Evolutionary conservation across 768 basidiomycete genomes (phyloP).

Genomic region (Macrolepiota dolichaula): DNA sequence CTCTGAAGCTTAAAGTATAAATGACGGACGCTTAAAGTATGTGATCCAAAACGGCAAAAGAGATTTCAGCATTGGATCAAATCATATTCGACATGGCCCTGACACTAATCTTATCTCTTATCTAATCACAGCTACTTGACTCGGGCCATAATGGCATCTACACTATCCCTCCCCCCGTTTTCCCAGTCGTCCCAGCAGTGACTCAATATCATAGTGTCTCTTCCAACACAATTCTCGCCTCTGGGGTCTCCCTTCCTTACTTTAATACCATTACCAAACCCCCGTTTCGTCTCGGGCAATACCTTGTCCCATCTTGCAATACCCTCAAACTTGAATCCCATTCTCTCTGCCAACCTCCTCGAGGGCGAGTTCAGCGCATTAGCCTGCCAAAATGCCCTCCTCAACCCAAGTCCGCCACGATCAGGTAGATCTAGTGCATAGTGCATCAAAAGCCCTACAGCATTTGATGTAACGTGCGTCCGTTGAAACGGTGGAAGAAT

Average conservation of each 20-base stretch:
- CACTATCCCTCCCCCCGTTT: constrained; percentile 27
- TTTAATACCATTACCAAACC: constrained; percentile 29
- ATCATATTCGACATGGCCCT: too few species aligned
- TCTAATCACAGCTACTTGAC: background rate
- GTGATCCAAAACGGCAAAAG: too few species aligned
- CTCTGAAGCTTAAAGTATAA: too few species aligned
- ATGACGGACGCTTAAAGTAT: too few species aligned
- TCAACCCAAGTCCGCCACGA: constrained; percentile 45
- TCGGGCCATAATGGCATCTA: constrained; percentile 28
- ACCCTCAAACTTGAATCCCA: constrained; percentile 60
- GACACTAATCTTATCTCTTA: too few species aligned
- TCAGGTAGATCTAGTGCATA: constrained; percentile 40
- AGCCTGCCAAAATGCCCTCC: constrained; percentile 62
- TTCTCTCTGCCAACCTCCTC: constrained; percentile 46
- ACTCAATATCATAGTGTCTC: constrained; percentile 42
- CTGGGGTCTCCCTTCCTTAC: constrained; percentile 31
- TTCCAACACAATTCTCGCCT: constrained; percentile 22
- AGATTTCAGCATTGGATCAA: too few species aligned
- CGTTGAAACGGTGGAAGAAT: constrained; percentile 57
- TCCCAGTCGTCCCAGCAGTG: constrained; percentile 61
- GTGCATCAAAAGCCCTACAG: constrained; percentile 46
- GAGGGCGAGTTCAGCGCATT: constrained; percentile 46
- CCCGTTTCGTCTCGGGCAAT: constrained; percentile 34
- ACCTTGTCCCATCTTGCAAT: constrained; percentile 53
- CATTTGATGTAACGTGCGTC: constrained; percentile 60